A percentile compares a stretch with the other conserved stretches of the same genome.
These are phyloP conservation scores for Yamadazyma oceani DNA, from an alignment of 1,139 yeast species.

Conservation along the genomic window DNA sequence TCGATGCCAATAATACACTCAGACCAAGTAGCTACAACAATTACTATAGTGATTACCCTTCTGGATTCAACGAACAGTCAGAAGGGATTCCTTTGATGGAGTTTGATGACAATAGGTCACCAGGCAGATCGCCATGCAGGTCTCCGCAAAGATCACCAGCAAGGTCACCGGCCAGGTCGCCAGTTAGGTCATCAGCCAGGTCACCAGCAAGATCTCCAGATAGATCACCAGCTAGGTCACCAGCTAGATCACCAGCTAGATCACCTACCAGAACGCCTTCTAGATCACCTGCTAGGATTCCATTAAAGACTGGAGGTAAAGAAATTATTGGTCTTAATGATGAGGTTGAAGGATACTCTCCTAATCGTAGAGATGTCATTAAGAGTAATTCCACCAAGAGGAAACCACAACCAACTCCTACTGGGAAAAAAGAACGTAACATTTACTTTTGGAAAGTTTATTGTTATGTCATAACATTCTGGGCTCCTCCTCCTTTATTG, in stretches of 20 bases:
- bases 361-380: constrained; percentile 30
- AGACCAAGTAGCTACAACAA: not conserved
- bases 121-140: not conserved
- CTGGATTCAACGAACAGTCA: constrained; percentile 21
- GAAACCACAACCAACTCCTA: constrained; percentile 11
- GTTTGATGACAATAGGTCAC: constrained; percentile 13
- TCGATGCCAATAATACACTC: too few relatives aligned
- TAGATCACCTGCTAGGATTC: constrained; percentile 2
- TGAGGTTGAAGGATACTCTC: constrained; percentile 40
- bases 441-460: constrained; percentile 78
- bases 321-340: constrained; percentile 64
- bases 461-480: constrained; percentile 78
- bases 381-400: constrained; percentile 10
- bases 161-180: constrained; percentile 2
- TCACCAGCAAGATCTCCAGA: constrained; percentile 1
- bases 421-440: constrained; percentile 21
- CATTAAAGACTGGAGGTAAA: constrained; percentile 37
- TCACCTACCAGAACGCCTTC: constrained; percentile 3
- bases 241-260: not conserved
- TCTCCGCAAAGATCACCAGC: not conserved
- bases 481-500: constrained; percentile 85
- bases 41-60: constrained; percentile 5
- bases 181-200: not conserved
- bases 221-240: constrained; percentile 1
- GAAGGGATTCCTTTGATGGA: constrained; percentile 52